These are phyloP conservation scores for Ceratocystis albifundus DNA, from an alignment of 2,329 filamentous ascomycete genomes.

Conservation along the genomic window DNA sequence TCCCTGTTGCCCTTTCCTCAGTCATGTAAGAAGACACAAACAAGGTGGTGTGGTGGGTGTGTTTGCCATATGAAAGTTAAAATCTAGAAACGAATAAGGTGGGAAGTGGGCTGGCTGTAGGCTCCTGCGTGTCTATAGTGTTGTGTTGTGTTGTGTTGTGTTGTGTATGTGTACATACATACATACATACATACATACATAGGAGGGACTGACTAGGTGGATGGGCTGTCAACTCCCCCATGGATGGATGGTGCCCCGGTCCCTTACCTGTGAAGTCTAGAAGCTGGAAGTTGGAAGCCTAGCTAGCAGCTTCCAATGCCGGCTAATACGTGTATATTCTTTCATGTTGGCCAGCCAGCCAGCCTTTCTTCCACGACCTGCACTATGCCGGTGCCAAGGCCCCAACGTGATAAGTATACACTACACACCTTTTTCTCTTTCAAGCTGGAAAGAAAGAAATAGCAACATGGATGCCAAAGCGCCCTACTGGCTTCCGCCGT, in stretches of 20 bases:
- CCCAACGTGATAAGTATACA: too few relatives aligned
- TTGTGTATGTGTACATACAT: not conserved
- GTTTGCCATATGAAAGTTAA: not conserved
- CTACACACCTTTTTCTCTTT: too few relatives aligned
- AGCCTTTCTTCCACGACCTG: too few relatives aligned
- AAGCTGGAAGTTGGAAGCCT: not conserved
- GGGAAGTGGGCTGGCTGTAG: not conserved
- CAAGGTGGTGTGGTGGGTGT: not conserved
- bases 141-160: not conserved
- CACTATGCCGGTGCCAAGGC: too few relatives aligned
- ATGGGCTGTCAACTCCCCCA: constrained; percentile 1
- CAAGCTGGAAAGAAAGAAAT: too few relatives aligned
- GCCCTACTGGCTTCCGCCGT: too few relatives aligned
- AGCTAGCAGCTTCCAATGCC: not conserved
- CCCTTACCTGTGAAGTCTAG: not conserved
- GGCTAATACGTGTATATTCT: not conserved
- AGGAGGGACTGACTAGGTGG: not conserved
- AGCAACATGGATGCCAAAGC: too few relatives aligned
- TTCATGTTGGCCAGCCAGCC: not conserved
- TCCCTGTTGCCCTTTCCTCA: not conserved
- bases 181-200: too few relatives aligned
- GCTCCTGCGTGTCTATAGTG: not conserved
- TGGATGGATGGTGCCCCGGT: not conserved
- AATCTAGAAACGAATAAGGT: not conserved
- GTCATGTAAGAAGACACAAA: not conserved